phyloP scores from a whole-genome alignment of 1,284 basidiomycete species.

The Limonomyces culmigenus region DNA sequence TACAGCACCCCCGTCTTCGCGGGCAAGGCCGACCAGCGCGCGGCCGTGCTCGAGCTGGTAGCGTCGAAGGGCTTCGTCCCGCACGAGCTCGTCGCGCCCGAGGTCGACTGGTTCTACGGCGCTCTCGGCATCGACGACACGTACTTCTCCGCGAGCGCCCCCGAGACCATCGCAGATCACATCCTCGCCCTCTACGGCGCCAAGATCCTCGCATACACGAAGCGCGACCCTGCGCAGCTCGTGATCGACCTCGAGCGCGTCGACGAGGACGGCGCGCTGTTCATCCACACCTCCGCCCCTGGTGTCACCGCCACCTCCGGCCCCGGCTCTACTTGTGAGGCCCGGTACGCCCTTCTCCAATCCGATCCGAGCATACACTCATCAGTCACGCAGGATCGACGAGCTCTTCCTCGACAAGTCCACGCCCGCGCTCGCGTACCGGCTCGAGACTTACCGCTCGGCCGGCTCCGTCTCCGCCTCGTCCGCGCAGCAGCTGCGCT shows the following conservation, averaged over 20 bases:
- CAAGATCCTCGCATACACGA: conserved; percentile 90
- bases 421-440: conserved; percentile 65
- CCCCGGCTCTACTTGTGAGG: conserved; percentile 74
- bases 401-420: conserved; percentile 78
- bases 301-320: conserved; percentile 72
- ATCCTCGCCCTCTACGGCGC: conserved; percentile 93
- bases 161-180: conserved; percentile 78
- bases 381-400: conserved; percentile 58
- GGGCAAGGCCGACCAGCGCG: conserved; percentile 66
- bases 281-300: conserved; percentile 87
- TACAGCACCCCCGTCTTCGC: conserved; percentile 72
- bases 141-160: conserved; percentile 72
- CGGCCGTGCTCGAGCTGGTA: not conserved
- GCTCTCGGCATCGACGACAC: conserved; percentile 91
- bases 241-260: conserved; percentile 96
- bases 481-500: conserved; percentile 85
- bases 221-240: conserved; percentile 80
- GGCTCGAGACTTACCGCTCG: conserved; percentile 95
- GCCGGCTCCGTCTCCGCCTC: conserved; percentile 78
- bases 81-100: conserved; percentile 69
- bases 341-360: conserved; percentile 30
- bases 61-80: conserved; percentile 79
- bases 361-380: conserved; percentile 1
- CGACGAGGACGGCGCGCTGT: conserved; percentile 78
- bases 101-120: conserved; percentile 95